phyloP scores from a whole-genome alignment of 257 asterid genomes.

The Gynochthodes officinalis region DNA sequence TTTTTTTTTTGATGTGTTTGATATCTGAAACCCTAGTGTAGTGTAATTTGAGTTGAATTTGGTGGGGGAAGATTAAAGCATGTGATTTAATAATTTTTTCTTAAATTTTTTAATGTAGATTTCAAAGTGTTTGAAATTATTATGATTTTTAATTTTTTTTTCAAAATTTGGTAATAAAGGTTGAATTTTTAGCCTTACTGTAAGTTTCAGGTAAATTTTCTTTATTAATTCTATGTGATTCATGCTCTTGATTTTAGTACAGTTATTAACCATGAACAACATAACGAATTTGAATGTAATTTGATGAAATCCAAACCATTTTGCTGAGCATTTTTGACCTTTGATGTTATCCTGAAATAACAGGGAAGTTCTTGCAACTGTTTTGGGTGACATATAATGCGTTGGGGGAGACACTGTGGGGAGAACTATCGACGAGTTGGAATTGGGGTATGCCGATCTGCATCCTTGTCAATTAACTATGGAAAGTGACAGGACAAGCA shows the following conservation, averaged over 20 bases:
- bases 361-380: constrained; percentile 34
- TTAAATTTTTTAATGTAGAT: neutral
- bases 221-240: neutral
- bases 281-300: neutral
- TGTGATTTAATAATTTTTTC: neutral
- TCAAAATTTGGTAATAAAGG: neutral
- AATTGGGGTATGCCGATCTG: constrained; percentile 44
- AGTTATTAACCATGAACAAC: neutral
- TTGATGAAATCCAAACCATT: neutral
- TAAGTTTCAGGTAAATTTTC: neutral
- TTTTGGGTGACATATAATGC: constrained; percentile 58
- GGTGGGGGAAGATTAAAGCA: neutral
- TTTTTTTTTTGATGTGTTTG: neutral
- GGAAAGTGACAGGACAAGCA: constrained; percentile 66
- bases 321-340: constrained; percentile 21
- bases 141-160: neutral
- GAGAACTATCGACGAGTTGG: constrained; percentile 40
- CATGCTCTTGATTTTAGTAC: neutral
- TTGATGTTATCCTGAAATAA: constrained; percentile 28
- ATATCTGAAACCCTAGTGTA: constrained; percentile 11
- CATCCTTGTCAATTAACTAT: constrained; percentile 42
- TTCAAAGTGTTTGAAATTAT: neutral
- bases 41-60: neutral
- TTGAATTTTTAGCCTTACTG: neutral
- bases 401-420: constrained; percentile 53